Evolutionary conservation across 1,139 yeast genomes (phyloP).

Genomic region (Hyphopichia wangnamkhiaoensis): DNA sequence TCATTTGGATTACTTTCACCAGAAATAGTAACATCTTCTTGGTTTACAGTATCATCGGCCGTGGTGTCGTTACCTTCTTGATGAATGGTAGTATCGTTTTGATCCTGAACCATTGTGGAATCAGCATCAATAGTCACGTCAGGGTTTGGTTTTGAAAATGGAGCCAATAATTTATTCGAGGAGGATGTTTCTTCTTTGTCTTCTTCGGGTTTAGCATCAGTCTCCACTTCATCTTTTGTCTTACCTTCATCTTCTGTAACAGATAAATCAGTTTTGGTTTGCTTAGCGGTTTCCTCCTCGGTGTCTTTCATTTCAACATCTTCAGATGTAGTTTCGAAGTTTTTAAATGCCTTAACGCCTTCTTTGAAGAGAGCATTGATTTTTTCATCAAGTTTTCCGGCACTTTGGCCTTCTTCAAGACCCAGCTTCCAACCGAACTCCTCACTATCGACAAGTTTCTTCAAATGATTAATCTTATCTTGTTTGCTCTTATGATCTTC

Average conservation of each 20-base stretch:
- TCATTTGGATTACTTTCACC: too few species aligned
- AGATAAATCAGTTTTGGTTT: conserved; percentile 6
- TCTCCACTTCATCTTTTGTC: conserved; percentile 8
- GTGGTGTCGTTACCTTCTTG: conserved; percentile 41
- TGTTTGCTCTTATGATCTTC: conserved; percentile 24
- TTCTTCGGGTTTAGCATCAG: conserved; percentile 8
- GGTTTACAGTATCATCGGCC: conserved; percentile 22
- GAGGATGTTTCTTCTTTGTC: conserved; percentile 10
- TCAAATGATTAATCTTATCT: conserved; percentile 29
- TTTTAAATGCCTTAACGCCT: conserved; percentile 34
- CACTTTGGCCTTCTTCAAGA: conserved; percentile 22
- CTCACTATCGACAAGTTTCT: conserved; percentile 31
- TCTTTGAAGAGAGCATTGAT: conserved; percentile 28
- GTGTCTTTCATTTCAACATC: conserved; percentile 17
- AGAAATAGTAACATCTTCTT: conserved; percentile 28
- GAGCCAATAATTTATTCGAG: not conserved
- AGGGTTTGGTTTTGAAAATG: not conserved
- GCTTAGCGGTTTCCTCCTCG: conserved; percentile 8
- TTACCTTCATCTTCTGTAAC: conserved; percentile 5
- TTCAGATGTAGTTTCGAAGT: conserved; percentile 12
- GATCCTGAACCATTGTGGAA: conserved; percentile 37
- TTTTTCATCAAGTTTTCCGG: conserved; percentile 22
- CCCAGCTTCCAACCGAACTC: conserved; percentile 42
- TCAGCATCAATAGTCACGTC: conserved; percentile 30
- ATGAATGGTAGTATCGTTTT: conserved; percentile 41